Evolutionary conservation across 1,139 yeast species (phyloP).

Genomic region (Entelexis sorbosivorans): DNA sequence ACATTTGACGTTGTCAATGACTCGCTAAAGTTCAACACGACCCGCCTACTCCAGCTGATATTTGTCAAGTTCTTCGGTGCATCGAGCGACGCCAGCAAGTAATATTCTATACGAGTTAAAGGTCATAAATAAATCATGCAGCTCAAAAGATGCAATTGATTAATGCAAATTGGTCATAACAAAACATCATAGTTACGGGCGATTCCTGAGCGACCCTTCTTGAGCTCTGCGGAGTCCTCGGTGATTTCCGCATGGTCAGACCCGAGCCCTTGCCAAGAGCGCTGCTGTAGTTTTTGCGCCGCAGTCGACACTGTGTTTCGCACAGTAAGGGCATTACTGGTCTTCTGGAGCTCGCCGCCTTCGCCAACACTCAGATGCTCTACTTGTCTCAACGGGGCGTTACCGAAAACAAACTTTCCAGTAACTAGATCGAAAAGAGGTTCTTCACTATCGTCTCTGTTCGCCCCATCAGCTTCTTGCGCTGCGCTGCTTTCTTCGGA

Average conservation of each 20-base stretch:
- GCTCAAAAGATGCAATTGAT: background rate
- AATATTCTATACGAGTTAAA: background rate
- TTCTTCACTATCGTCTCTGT: constrained; percentile 48
- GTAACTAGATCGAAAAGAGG: constrained; percentile 87
- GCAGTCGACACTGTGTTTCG: constrained; percentile 82
- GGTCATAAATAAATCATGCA: background rate
- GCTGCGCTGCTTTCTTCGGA: constrained; percentile 24
- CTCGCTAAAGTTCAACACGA: constrained; percentile 55
- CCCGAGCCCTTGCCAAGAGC: constrained; percentile 82
- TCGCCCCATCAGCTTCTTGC: constrained; percentile 21
- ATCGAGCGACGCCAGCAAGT: background rate
- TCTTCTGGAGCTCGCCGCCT: constrained; percentile 33
- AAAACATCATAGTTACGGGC: constrained; percentile 70
- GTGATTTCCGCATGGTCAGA: constrained; percentile 48
- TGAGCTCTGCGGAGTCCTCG: constrained; percentile 47
- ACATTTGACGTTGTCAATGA: constrained; percentile 50
- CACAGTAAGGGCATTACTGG: constrained; percentile 41
- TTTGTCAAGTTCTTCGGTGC: constrained; percentile 54
- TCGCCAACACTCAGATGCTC: constrained; percentile 51
- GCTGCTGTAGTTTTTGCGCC: constrained; percentile 62
- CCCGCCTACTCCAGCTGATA: constrained; percentile 53
- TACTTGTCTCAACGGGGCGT: constrained; percentile 61
- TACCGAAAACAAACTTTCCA: constrained; percentile 55
- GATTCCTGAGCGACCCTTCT: constrained; percentile 74
- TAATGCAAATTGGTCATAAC: constrained; percentile 4